phyloP scores from a whole-genome alignment of 495 filamentous ascomycete species.

The Neurospora tetrasperma region DNA sequence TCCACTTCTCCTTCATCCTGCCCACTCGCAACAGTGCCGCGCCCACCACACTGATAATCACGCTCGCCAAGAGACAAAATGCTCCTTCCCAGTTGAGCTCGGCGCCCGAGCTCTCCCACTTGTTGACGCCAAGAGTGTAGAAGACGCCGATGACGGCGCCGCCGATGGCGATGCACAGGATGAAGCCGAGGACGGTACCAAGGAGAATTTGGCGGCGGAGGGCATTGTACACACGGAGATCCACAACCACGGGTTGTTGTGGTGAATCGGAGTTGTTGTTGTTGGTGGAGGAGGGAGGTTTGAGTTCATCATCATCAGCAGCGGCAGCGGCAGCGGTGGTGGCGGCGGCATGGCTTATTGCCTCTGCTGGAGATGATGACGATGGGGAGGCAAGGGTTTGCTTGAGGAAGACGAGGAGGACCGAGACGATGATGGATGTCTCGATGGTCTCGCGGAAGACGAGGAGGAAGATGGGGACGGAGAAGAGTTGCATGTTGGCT shows the following conservation, averaged over 20 bases:
- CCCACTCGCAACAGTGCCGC: slow-evolving; percentile 69
- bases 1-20: slow-evolving; percentile 82
- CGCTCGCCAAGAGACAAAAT: slow-evolving; percentile 55
- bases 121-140: slow-evolving; percentile 57
- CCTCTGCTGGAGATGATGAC: slow-evolving; percentile 38
- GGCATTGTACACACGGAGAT: neutral
- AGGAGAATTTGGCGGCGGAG: slow-evolving; percentile 8
- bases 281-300: neutral
- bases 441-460: slow-evolving; percentile 78
- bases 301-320: neutral
- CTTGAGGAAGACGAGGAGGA: slow-evolving; percentile 72
- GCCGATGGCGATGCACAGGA: slow-evolving; percentile 58
- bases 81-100: slow-evolving; percentile 74
- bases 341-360: neutral
- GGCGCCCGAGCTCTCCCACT: slow-evolving; percentile 42
- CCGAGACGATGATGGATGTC: slow-evolving; percentile 70
- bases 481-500: slow-evolving; percentile 42
- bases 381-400: slow-evolving; percentile 53
- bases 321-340: too few relatives aligned
- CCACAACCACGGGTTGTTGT: neutral
- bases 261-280: neutral
- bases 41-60: slow-evolving; percentile 74
- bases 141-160: slow-evolving; percentile 70
- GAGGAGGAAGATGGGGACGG: slow-evolving; percentile 73
- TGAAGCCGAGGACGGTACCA: slow-evolving; percentile 51